Conservation (phyloP, 768 basidiomycete genomes). For the Phlegmacium glaucopus region DNA sequence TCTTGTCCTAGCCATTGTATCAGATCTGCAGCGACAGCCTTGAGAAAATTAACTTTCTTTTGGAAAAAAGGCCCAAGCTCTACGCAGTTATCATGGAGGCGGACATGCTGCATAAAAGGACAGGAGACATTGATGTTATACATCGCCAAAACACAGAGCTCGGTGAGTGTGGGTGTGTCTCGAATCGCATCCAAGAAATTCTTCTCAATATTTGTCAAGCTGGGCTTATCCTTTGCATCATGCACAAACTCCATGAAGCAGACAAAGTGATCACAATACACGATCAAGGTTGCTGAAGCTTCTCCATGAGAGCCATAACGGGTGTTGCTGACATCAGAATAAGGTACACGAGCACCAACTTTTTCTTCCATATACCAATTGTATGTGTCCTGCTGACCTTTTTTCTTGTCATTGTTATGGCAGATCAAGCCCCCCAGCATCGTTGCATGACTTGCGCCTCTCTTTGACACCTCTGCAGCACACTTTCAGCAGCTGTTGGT, state of each 20-base stretch:
- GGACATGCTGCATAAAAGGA: background rate
- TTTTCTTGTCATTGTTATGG: slow-evolving; percentile 18
- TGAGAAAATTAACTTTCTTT: background rate
- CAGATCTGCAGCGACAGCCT: slow-evolving; percentile 5
- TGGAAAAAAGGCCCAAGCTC: background rate
- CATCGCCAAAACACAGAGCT: background rate
- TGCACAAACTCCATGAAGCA: slow-evolving; percentile 17
- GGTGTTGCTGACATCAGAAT: slow-evolving; percentile 19
- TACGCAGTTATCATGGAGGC: background rate
- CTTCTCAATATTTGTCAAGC: background rate
- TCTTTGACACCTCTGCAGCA: slow-evolving; percentile 5
- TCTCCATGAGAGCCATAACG: slow-evolving; percentile 16
- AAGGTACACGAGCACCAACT: slow-evolving; percentile 6
- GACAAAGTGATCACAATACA: slow-evolving; percentile 8
- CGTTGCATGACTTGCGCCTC: slow-evolving; percentile 12
- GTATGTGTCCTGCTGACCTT: slow-evolving; percentile 17
- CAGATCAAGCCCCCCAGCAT: slow-evolving; percentile 15
- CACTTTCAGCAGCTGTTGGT: slow-evolving; percentile 1
- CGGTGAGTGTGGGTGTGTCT: background rate
- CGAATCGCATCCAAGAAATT: background rate
- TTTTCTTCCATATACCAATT: slow-evolving; percentile 7
- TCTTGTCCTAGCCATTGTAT: background rate
- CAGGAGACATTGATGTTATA: background rate
- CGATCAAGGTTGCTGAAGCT: slow-evolving; percentile 8
- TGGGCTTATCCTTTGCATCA: background rate